Evolutionary conservation across 306 rosid species (phyloP).

Genomic region (Cicer pinnatifidum): DNA sequence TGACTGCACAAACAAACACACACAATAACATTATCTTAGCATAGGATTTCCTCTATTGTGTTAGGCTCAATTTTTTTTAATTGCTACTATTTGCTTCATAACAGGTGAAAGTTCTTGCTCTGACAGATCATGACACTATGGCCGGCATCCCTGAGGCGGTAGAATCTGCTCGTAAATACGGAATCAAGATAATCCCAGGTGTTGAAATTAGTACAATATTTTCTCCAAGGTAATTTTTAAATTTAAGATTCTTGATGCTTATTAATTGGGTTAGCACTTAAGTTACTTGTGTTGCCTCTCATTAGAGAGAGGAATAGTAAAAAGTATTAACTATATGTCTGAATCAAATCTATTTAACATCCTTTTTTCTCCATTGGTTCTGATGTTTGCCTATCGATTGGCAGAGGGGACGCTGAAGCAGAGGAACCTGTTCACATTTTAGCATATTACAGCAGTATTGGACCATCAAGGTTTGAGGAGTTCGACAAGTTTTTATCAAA

Average conservation of each 20-base stretch:
- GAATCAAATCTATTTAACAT: slow-evolving; percentile 8
- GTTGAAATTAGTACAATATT: slow-evolving; percentile 89
- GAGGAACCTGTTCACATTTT: slow-evolving; percentile 94
- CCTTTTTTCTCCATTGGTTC: slow-evolving; percentile 21
- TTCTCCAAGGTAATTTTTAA: slow-evolving; percentile 63
- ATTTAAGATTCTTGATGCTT: slow-evolving; percentile 31
- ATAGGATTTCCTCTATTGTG: slow-evolving; percentile 22
- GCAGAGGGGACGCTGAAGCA: slow-evolving; percentile 71
- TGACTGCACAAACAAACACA: too few relatives aligned
- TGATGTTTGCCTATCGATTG: slow-evolving; percentile 44
- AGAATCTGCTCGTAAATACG: slow-evolving; percentile 79
- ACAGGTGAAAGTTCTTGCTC: slow-evolving; percentile 99
- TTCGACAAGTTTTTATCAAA: slow-evolving; percentile 70
- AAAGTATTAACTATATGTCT: neutral
- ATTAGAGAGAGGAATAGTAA: neutral
- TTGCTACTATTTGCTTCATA: slow-evolving; percentile 66
- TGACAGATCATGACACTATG: slow-evolving; percentile 99
- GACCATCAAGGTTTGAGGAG: slow-evolving; percentile 70
- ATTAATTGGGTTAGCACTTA: neutral
- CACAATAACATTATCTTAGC: neutral
- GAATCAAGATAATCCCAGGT: slow-evolving; percentile 95
- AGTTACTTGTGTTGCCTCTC: slow-evolving; percentile 29
- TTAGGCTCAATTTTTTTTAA: slow-evolving; percentile 41
- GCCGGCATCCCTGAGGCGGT: slow-evolving; percentile 90
- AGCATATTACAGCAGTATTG: slow-evolving; percentile 96